A percentile compares a stretch with the other conserved stretches of the same genome.
These are phyloP conservation scores for Bacidia gigantensis DNA, from an alignment of 495 filamentous ascomycete species.

Conservation along the genomic window DNA sequence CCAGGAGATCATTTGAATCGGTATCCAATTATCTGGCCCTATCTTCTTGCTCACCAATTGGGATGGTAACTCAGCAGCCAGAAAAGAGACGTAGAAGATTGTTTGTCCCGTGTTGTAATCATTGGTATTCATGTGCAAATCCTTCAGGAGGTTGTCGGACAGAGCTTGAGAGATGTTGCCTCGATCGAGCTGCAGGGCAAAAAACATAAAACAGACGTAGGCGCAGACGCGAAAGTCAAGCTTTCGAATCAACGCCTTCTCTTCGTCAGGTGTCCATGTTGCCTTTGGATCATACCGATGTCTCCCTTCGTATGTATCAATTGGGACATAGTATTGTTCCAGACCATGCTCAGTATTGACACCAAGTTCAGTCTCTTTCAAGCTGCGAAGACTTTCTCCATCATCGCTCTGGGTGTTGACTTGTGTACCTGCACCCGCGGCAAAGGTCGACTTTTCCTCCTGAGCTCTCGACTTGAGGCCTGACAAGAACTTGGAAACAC, in stretches of 20 bases:
- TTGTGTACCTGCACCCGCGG: neutral
- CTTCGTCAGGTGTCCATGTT: slow-evolving; percentile 57
- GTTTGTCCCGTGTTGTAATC: slow-evolving; percentile 70
- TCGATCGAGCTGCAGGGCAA: slow-evolving; percentile 68
- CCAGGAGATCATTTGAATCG: slow-evolving; percentile 68
- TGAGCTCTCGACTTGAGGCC: neutral
- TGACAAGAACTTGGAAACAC: slow-evolving; percentile 1
- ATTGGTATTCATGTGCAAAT: slow-evolving; percentile 50
- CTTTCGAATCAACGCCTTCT: slow-evolving; percentile 53
- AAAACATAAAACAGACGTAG: slow-evolving; percentile 67
- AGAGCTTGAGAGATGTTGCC: slow-evolving; percentile 60
- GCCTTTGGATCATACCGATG: slow-evolving; percentile 66
- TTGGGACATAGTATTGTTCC: slow-evolving; percentile 40
- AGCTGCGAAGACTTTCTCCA: neutral
- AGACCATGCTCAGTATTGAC: slow-evolving; percentile 8
- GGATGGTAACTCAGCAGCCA: slow-evolving; percentile 58
- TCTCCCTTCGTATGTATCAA: slow-evolving; percentile 49
- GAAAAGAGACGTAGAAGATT: slow-evolving; percentile 53
- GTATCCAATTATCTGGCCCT: slow-evolving; percentile 78
- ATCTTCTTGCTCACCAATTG: slow-evolving; percentile 60
- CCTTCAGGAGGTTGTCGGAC: slow-evolving; percentile 53
- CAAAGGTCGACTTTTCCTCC: slow-evolving; percentile 7
- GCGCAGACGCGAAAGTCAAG: slow-evolving; percentile 46
- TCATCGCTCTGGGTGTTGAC: neutral
- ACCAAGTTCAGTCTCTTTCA: neutral